Conservation (phyloP, 257 asterid genomes). For the Solanum paucissectum region DNA sequence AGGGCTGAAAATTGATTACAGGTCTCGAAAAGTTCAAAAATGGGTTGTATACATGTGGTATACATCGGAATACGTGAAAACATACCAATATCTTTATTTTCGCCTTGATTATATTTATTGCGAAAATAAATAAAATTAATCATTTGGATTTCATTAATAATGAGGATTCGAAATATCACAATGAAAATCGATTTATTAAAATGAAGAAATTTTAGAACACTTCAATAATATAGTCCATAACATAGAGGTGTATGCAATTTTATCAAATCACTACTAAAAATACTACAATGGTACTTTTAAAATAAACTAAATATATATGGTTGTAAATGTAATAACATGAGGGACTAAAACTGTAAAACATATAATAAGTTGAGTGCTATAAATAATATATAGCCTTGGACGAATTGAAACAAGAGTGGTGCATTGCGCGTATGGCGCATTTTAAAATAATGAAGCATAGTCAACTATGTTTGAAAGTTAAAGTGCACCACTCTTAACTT, state of each 20-base stretch:
- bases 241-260: neutral
- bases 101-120: no score
- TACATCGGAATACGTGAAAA: no score
- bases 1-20: no score
- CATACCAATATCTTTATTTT: no score
- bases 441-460: conserved; percentile 5
- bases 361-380: conserved; percentile 11
- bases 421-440: conserved; percentile 17
- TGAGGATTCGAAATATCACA: no score
- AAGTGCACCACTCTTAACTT: conserved; percentile 8
- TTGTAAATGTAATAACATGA: neutral
- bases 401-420: conserved; percentile 14
- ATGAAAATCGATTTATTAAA: neutral
- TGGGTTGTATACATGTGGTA: no score
- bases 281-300: neutral
- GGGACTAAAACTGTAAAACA: neutral
- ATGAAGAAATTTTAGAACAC: neutral
- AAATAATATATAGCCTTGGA: conserved; percentile 29
- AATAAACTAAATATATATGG: neutral
- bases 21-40: no score
- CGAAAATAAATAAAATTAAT: no score
- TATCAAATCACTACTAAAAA: neutral
- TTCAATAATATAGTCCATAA: neutral
- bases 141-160: no score
- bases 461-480: conserved; percentile 30